A percentile compares a stretch with the other conserved stretches of the same genome.
These are phyloP conservation scores for Phoma herbarum DNA, from an alignment of 2,329 filamentous ascomycete species.

Conservation along the genomic window DNA sequence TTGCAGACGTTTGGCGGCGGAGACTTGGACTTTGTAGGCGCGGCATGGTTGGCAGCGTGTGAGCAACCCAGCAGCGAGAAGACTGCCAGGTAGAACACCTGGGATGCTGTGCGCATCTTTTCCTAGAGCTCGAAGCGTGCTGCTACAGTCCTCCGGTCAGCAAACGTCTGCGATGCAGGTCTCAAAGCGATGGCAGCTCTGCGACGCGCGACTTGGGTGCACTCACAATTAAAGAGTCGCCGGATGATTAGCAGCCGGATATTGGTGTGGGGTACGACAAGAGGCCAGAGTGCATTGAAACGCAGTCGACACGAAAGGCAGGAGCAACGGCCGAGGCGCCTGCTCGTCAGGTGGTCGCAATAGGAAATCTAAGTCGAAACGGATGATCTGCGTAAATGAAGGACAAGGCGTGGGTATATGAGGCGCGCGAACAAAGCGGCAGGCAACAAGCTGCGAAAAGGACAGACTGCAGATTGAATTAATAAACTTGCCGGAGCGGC, in stretches of 20 bases:
- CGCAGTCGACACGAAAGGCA: constrained; percentile 30
- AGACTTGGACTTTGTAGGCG: constrained; percentile 51
- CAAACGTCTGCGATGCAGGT: constrained; percentile 43
- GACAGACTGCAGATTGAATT: constrained; percentile 24
- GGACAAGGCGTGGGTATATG: constrained; percentile 22
- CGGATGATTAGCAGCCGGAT: constrained; percentile 25
- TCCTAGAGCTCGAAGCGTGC: constrained; percentile 17
- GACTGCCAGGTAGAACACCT: constrained; percentile 68
- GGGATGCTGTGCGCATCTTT: constrained; percentile 62
- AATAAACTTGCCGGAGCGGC: constrained; percentile 14
- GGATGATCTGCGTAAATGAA: constrained; percentile 36
- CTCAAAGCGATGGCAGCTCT: constrained; percentile 9
- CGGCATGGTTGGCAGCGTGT: constrained; percentile 52
- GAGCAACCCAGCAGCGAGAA: constrained; percentile 65
- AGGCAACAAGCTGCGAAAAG: constrained; percentile 22
- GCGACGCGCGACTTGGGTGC: constrained; percentile 11
- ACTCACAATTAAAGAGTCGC: constrained; percentile 24
- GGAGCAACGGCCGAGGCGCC: constrained; percentile 35
- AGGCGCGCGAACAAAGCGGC: constrained; percentile 12
- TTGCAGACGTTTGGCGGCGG: constrained; percentile 62
- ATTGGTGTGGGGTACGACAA: constrained; percentile 42
- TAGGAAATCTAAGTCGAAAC: constrained; percentile 29
- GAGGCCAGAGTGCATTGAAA: constrained; percentile 51
- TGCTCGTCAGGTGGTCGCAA: constrained; percentile 24
- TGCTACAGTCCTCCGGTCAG: constrained; percentile 43